Evolutionary conservation across 768 basidiomycete species (phyloP).

Genomic region (Mycena galopus): DNA sequence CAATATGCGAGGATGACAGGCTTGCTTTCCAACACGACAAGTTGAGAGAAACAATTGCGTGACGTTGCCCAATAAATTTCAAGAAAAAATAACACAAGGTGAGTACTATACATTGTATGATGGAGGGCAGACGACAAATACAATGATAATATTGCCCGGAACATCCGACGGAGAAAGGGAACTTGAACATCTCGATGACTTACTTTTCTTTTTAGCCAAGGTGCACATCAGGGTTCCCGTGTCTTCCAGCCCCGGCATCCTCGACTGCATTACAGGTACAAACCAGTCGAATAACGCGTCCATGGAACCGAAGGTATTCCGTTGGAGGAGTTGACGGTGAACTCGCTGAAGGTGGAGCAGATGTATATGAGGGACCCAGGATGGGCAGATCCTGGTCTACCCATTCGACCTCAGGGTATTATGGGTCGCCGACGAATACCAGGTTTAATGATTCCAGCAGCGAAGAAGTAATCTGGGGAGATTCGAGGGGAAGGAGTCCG

Average conservation of each 20-base stretch:
- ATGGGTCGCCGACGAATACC: not conserved
- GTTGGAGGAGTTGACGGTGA: not conserved
- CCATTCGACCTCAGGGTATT: not conserved
- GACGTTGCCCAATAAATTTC: too few species aligned
- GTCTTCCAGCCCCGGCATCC: conserved; percentile 16
- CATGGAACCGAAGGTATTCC: not conserved
- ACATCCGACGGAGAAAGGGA: not conserved
- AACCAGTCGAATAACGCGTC: not conserved
- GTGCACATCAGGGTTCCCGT: not conserved
- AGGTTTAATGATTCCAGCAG: too few species aligned
- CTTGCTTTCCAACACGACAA: too few species aligned
- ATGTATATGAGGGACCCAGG: not conserved
- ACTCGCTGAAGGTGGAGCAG: conserved; percentile 9
- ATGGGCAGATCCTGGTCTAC: conserved; percentile 4
- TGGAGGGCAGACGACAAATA: too few species aligned
- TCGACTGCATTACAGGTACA: not conserved
- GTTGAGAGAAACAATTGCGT: too few species aligned
- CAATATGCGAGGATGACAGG: too few species aligned
- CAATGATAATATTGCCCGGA: too few species aligned
- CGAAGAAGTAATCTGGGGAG: too few species aligned
- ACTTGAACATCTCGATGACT: not conserved
- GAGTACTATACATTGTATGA: too few species aligned
- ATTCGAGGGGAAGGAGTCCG: too few species aligned
- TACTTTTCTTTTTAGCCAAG: not conserved
- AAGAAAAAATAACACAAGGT: too few species aligned